Conservation (phyloP, 345 rosid genomes). For the Combretum micranthum region DNA sequence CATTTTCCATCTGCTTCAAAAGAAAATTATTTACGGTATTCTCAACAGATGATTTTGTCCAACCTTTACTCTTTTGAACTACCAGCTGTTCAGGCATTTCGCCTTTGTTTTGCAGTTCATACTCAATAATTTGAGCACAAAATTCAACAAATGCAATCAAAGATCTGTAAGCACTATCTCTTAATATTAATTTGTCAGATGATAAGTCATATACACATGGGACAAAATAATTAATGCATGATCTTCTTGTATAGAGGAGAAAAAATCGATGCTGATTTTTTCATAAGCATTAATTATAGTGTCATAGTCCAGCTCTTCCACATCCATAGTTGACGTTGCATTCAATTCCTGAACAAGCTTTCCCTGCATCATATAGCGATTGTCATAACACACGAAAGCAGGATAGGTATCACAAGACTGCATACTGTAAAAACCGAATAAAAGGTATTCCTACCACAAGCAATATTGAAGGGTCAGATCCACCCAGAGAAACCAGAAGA, state of each 20-base stretch:
- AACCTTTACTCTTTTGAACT: constrained; percentile 26
- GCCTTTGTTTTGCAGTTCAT: constrained; percentile 19
- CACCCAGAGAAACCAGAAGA: constrained; percentile 64
- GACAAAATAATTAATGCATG: constrained; percentile 64
- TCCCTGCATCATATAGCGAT: constrained; percentile 46
- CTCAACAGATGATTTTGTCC: constrained; percentile 51
- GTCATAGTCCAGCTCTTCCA: constrained; percentile 83
- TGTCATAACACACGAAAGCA: constrained; percentile 3
- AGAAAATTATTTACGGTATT: constrained; percentile 49
- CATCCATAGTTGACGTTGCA: constrained; percentile 59
- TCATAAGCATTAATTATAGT: constrained; percentile 53
- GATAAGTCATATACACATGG: constrained; percentile 72
- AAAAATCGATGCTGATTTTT: constrained; percentile 45
- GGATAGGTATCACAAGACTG: constrained; percentile 3
- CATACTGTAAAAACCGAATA: constrained; percentile 4
- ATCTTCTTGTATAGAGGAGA: constrained; percentile 41
- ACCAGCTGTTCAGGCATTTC: constrained; percentile 22
- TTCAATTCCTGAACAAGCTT: constrained; percentile 54
- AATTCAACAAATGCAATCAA: constrained; percentile 73
- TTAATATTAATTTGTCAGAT: constrained; percentile 60
- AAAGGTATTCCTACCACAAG: constrained; percentile 43
- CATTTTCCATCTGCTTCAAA: constrained; percentile 60
- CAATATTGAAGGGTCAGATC: constrained; percentile 54
- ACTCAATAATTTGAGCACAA: constrained; percentile 37
- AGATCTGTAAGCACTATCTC: constrained; percentile 66